Evolutionary conservation across 2,329 filamentous ascomycete species (phyloP), one percentile per base, ranked within the genome.

Genomic region (Parafenestella ontariensis): DNA sequence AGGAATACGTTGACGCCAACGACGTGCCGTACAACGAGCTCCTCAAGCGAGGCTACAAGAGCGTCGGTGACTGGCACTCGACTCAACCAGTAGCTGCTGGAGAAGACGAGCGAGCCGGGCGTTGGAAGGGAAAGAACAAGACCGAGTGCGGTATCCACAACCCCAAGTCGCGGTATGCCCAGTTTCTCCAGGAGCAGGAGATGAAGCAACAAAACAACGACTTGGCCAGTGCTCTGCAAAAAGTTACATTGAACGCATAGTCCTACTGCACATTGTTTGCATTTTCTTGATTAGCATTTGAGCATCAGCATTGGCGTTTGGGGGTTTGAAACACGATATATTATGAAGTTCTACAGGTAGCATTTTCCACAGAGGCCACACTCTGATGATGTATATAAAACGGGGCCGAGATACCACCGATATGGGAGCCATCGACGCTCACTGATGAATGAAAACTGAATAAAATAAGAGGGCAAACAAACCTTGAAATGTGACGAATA

Each of bases 61-160:
- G 92, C 62, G 85, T 99, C 59, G 95, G 95, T 58, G 95, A 99
- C 82, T 98, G 93, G 91, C 95, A 99, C 83, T 96, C 92, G 46
- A 99, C 95, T 3, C 89, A 82, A 61, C 93, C 95, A 11, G 92
- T 98, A 57, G 87, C 84, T 60, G 92, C 94, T 54, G 91, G 91
- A 62, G 95, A 99, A 79, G 95, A 98, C 70, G 95, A 99, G 85
- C 89, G 95, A 46, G 90, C 95, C 8, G 95, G 95, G 54, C 89
- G 95, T 65, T 99, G 95, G 95, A 97, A 96, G 85, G 95, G 95
- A 58, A 90, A 92, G 77, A 81, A 84, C 70, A 99, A 99, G 88
- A 96, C 92, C 15, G 95, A 99, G 82, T 99, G 95, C 77, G 95
- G 95, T 43, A 98, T 99, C 73, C 95, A 99, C 86, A 98, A 98